Evolutionary conservation across 805 yeast species (phyloP), one percentile per base, ranked within the genome.

Genomic region (Lipomyces oligophaga): DNA sequence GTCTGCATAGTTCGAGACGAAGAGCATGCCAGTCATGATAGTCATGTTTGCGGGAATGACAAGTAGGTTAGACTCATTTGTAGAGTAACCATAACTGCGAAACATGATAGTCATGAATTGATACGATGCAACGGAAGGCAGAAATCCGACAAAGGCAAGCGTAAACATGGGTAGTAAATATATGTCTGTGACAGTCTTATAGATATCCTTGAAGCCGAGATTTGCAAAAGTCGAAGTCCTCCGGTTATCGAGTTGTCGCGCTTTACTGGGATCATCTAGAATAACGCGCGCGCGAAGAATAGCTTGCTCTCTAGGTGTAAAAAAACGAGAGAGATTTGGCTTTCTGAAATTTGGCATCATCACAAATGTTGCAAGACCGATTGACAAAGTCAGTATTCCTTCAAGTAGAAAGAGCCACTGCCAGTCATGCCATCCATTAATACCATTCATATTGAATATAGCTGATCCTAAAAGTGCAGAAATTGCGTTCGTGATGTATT

Each of bases 361-460:
- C 49, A 68, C 70, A 52, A 67, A 73, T 5, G 72, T 56, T 20
- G 56, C 46, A 24, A 75, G 24, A 3, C 84, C 85, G 52, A 80
- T 68, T 2, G 60, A 4, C 5, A 80, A 60, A 1, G 85, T 77
- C 36, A 77, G 56, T 2, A 71, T 39, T 6, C 85, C 85, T 59
- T 80, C 85, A 41, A 82, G 68, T 20, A 82, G 59, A 54, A 82
- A 82, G 18, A 82, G 64, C 79, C 82, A 82, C 47, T 74, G 70
- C 87, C 87, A 81, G 25, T 83, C 81, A 8, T 65, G 65, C 63
- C 68, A 66, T 6, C 76, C 72, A 13, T 55, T 52, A 1, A 58
- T 47, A n/a, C 78, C 79, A 30, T 76, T 67, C 65, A 81, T 65
- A 45, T 71, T 71, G 44, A 79, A 67, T 32, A 81, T 63, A 1